These are phyloP conservation scores for Vitis hybrid DNA, from an alignment of 177 flowering plant genomes.

Conservation along the genomic window DNA sequence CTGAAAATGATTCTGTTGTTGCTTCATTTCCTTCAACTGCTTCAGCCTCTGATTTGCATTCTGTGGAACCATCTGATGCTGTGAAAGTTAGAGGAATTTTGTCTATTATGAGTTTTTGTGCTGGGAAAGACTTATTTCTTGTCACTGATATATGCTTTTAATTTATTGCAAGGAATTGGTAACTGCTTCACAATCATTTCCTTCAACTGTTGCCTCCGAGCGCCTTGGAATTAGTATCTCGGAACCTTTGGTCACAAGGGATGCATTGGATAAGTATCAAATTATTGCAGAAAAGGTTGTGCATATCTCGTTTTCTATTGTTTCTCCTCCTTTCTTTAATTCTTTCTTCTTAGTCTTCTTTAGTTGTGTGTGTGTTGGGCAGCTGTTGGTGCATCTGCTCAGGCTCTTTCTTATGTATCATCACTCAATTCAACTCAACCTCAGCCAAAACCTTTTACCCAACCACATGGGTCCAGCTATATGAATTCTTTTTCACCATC, in stretches of 20 bases:
- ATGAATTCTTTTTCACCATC: too few species aligned
- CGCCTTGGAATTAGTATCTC: slow-evolving; percentile 48
- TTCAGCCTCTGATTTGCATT: slow-evolving; percentile 45
- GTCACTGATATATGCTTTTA: slow-evolving; percentile 13
- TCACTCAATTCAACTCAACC: too few species aligned
- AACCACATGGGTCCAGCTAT: too few species aligned
- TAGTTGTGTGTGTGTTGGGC: neutral
- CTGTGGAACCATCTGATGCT: slow-evolving; percentile 40
- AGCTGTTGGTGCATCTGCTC: too few species aligned
- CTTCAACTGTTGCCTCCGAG: slow-evolving; percentile 50
- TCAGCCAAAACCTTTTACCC: too few species aligned
- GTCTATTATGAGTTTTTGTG: neutral
- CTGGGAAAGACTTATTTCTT: neutral
- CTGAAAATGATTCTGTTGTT: slow-evolving; percentile 42
- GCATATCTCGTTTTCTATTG: slow-evolving; percentile 1
- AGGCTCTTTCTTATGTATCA: too few species aligned
- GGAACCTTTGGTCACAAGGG: slow-evolving; percentile 76
- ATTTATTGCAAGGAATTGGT: slow-evolving; percentile 52
- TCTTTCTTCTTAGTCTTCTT: neutral
- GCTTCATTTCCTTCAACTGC: slow-evolving; percentile 47
- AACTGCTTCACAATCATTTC: slow-evolving; percentile 39
- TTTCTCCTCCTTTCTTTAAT: neutral
- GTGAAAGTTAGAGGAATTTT: slow-evolving; percentile 46
- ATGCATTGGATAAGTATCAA: slow-evolving; percentile 86
- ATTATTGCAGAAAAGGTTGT: slow-evolving; percentile 74